Evolutionary conservation across 441 rosid genomes (phyloP), one percentile per base, ranked within the genome.

Genomic region (Rhodomyrtus psidioides): DNA sequence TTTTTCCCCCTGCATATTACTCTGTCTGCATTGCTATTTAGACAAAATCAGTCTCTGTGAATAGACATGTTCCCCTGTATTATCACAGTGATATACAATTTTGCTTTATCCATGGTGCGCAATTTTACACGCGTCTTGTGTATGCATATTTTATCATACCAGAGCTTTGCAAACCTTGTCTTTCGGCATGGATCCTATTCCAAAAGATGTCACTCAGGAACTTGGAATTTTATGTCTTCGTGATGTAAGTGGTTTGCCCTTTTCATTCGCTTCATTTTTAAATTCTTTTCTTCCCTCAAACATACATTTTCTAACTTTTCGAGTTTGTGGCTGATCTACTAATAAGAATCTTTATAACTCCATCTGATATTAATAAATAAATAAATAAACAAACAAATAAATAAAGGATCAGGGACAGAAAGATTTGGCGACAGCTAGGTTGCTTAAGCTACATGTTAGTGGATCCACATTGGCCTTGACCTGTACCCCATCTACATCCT

Each of bases 171-270:
- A 87, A 87, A 84, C 88, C 65, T 91, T 96, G 91, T 92, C 91
- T 75, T 87, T 84, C 55, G 86, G 90, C 89, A 86, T 96, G 88
- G 99, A 98, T 92, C 98, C 98, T 65, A 87, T 98, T 87, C 99
- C 98, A 85, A 86, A 88, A 88, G 96, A 92, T 87, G 90, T 98
- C 88, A 91, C 91, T 39, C 90, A 88, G 89, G 95, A 92, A 17
- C 93, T 95, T 91, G 95, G 95, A 86, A 91, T 98, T 85, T 86
- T 94, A 85, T 85, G 89, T 85, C 99, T 96, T 82, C 89, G 56
- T 89, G 95, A 94, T 89, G 99, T 94, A 90, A 93, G 97, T 89
- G 57, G 81, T 53, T 6, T 84, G 85, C 62, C 83, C 87, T 86
- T 91, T 85, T 26, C 16, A 5, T 79, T 74, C 19, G 30, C 46